Evolutionary conservation across 345 rosid genomes (phyloP), one percentile per base, ranked within the genome.

Genomic region (Cochlearia excelsa): DNA sequence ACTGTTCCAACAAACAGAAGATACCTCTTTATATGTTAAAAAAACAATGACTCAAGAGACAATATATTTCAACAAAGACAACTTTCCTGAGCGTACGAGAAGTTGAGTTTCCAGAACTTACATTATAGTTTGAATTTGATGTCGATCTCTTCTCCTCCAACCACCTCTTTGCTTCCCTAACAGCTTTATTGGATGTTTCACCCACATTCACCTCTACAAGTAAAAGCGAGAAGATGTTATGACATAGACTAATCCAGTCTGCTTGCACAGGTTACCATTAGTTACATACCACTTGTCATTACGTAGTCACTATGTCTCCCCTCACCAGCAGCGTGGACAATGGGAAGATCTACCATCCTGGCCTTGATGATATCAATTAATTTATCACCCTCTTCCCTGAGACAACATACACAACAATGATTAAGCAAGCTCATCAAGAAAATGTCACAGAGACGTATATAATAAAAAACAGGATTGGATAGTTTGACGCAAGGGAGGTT

Each of bases 311-410:
- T 39, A 55, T 26, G 63, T 38, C 67, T 61, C 43, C 65, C 69
- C 56, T 54, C 71, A 58, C 54, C 69, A 50, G 72, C 41, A 64
- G 66, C 41, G 38, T 67, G 60, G 66, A 23, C 29, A 34, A 43
- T 31, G 29, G 74, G 78, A 64, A 76, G 51, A 66, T 67, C 80
- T 46, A 73, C 78, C 69, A 84, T 84, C 75, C 97, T 82, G 7
- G 99, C 77, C 65, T 80, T 87, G 65, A 93, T 78, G 64, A 93
- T 77, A 68, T 61, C 58, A 26, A 70, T 83, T 45, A 93, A 70
- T 74, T 77, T 83, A 56, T 83, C 79, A 33, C 78, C 78, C 74
- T 93, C 99, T 68, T 89, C 89, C 91, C 97, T 93, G 86, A 69
- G 63, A 69, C 70, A 67, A 70, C 46, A 57, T 48, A 50, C 63